These are phyloP conservation scores for Begonia masoniana DNA, from an alignment of 306 rosid genomes.

Conservation along the genomic window DNA sequence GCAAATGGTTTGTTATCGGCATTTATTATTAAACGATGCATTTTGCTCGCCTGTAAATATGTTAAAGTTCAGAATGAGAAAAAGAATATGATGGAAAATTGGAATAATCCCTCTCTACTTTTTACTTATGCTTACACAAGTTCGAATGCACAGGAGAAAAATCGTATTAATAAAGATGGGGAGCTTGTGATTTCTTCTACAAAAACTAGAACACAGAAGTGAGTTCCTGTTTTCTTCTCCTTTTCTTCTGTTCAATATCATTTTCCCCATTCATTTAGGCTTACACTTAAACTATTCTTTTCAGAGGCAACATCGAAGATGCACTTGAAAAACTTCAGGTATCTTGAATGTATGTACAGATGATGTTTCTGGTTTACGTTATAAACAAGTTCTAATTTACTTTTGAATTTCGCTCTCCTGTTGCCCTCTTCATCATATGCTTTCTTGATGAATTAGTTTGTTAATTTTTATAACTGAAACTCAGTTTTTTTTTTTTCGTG, in stretches of 20 bases:
- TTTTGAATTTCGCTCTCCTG: no score
- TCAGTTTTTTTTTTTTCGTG: background rate
- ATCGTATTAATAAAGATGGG: conserved; percentile 86
- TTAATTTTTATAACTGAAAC: background rate
- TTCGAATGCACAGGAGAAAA: conserved; percentile 64
- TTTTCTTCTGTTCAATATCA: conserved; percentile 9
- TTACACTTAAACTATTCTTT: conserved; percentile 14
- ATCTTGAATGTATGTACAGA: background rate
- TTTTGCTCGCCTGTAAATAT: no score
- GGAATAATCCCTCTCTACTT: no score
- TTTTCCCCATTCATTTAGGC: conserved; percentile 14
- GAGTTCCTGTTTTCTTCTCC: conserved; percentile 19
- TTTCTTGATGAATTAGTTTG: background rate
- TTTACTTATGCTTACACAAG: background rate
- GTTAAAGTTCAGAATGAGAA: no score
- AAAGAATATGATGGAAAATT: no score
- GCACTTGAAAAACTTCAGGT: conserved; percentile 58
- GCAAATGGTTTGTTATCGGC: conserved; percentile 43
- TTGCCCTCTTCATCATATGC: no score
- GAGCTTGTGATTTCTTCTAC: conserved; percentile 95
- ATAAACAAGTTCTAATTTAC: no score
- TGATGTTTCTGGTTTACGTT: no score
- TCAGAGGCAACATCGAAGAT: conserved; percentile 59
- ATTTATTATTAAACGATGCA: background rate
- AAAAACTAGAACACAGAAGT: conserved; percentile 90